Evolutionary conservation across 2,329 filamentous ascomycete genomes (phyloP), one percentile per base, ranked within the genome.

Genomic region (Colletotrichum sansevieriae): DNA sequence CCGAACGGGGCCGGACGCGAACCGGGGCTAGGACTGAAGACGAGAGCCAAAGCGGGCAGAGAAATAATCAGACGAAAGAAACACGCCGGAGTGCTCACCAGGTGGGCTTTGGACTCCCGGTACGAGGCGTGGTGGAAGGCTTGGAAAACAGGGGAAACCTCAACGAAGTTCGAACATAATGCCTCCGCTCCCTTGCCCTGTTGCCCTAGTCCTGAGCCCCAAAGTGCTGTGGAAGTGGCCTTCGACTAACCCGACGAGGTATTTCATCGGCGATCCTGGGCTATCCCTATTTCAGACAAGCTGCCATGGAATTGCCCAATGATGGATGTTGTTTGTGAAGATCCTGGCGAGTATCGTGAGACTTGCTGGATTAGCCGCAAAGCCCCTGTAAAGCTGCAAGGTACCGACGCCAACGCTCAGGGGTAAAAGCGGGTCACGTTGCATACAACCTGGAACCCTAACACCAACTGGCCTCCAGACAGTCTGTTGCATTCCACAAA

Each of bases 1-100:
- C 60, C 44, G 43, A 56, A 57, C 10, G 55, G 65, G 62, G 18
- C 49, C 25, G 49, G 63, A 44, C 46, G 46, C 47, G 47, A 56
- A 58, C 63, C 63, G 44, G 52, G 64, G 52, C 49, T 46, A 62
- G 43, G 56, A 55, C 43, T 59, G 65, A 18, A 70, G 51, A 18
- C 39, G 41, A 63, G 22, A 54, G 39, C 29, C 52, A 47, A 35
- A 69, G 58, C 39, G 65, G 65, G 65, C 58, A 54, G 68, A 69
- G 56, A 68, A 73, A 71, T 72, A 69, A 74, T 74, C 71, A 72
- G 73, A 73, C 54, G 73, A 70, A 73, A 70, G 70, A 61, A 52
- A 56, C 56, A 58, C 63, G 33, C 29, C 57, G 56, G 60, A 54
- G 29, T 25, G 12, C 37, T 35, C 44, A 56, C 33, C n/a, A 33